A percentile compares a stretch with the other conserved stretches of the same genome.
Conservation (phyloP, 2,329 filamentous ascomycete genomes). For the Blastomyces gilchristii region DNA sequence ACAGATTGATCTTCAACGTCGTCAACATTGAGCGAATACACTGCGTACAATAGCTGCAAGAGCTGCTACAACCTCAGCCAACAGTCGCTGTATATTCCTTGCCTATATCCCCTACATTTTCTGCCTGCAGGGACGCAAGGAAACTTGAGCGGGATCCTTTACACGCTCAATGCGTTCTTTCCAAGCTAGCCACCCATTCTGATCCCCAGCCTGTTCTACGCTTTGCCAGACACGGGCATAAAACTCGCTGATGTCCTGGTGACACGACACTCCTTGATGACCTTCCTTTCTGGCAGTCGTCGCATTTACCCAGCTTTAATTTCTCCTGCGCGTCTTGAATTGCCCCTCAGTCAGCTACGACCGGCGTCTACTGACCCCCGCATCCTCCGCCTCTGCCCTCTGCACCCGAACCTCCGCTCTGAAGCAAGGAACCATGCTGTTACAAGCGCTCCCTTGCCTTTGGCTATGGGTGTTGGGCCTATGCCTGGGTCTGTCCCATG, state of each 20-base stretch:
- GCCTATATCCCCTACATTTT: background rate
- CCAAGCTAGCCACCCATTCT: background rate
- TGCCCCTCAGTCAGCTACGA: background rate
- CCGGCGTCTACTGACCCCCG: background rate
- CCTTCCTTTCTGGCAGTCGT: constrained; percentile 16
- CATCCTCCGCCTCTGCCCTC: background rate
- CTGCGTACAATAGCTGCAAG: too few species aligned
- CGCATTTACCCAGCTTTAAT: constrained; percentile 1
- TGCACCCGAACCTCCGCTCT: background rate
- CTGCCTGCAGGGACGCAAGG: background rate
- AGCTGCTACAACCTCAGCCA: background rate
- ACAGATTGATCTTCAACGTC: constrained; percentile 7
- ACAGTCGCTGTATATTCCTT: background rate
- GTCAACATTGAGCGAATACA: background rate
- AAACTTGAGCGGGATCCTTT: background rate
- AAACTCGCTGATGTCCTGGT: constrained; percentile 39
- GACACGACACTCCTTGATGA: constrained; percentile 15
- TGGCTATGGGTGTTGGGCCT: constrained; percentile 29
- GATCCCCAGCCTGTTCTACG: background rate
- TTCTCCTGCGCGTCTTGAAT: background rate
- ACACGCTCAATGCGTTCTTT: background rate
- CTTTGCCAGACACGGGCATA: background rate
- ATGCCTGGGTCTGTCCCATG: constrained; percentile 21
- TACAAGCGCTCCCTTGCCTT: constrained; percentile 11
- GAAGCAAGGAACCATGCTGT: constrained; percentile 12